phyloP scores from a whole-genome alignment of 768 basidiomycete species.

The Tricholoma sp. region DNA sequence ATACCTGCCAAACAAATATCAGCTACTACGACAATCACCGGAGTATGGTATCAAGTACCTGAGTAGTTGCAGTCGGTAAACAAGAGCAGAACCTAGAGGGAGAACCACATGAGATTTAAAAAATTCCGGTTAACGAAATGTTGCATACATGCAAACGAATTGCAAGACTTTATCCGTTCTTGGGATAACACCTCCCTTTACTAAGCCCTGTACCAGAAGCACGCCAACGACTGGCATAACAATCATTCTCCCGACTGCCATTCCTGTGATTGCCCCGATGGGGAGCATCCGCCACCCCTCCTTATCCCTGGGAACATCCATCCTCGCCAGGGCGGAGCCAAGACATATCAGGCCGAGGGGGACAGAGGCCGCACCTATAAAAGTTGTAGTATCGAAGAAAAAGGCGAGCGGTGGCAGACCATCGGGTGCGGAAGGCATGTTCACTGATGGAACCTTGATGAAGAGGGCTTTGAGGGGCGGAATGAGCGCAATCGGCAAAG shows the following conservation, averaged over 20 bases:
- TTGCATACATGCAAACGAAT: conserved; percentile 64
- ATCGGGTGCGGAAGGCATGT: conserved; percentile 45
- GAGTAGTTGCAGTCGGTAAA: conserved; percentile 55
- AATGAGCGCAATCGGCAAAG: conserved; percentile 45
- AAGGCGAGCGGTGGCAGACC: conserved; percentile 53
- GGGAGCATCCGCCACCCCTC: conserved; percentile 38
- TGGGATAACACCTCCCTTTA: conserved; percentile 39
- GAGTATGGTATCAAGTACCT: conserved; percentile 28
- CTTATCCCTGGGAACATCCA: conserved; percentile 42
- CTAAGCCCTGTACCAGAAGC: conserved; percentile 48
- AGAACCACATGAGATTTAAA: not conserved
- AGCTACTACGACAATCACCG: not conserved
- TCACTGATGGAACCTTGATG: conserved; percentile 27
- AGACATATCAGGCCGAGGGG: conserved; percentile 50
- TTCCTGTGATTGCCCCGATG: conserved; percentile 44
- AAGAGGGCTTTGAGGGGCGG: conserved; percentile 51
- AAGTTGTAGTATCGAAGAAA: conserved; percentile 42
- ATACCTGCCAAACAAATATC: conserved; percentile 35
- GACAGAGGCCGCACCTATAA: conserved; percentile 49
- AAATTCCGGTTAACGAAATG: conserved; percentile 1
- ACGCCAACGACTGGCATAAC: conserved; percentile 59
- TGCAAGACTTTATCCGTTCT: conserved; percentile 51
- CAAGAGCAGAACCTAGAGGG: conserved; percentile 49
- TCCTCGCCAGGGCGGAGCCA: conserved; percentile 52
- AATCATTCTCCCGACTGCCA: conserved; percentile 52